Percentiles rank a stretch among this genome's conserved stretches.
Conservation (phyloP, 192 early-diverging fungal species). For the Bifiguratus adelaidae region DNA sequence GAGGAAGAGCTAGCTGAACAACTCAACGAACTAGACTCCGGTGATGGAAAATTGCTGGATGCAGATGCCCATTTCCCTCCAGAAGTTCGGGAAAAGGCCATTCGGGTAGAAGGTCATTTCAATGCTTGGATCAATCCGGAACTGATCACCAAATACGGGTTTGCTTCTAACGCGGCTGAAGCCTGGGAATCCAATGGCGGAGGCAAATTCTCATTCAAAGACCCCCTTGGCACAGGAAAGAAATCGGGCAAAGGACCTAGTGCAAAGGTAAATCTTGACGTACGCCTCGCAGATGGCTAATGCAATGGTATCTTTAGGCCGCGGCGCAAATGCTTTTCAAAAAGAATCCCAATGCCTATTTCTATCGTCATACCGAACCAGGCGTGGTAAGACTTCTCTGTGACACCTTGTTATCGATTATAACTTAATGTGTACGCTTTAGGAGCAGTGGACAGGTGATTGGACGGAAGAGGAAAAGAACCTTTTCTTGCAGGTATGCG, state of each 20-base stretch:
- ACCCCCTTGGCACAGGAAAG: constrained; percentile 44
- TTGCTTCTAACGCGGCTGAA: constrained; percentile 42
- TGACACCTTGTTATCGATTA: neutral
- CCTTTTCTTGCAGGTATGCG: constrained; percentile 40
- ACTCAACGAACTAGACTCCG: constrained; percentile 17
- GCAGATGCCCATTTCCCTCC: constrained; percentile 46
- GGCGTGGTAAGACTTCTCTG: constrained; percentile 29
- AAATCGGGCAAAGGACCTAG: constrained; percentile 2
- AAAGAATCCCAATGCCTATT: constrained; percentile 70
- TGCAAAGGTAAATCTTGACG: constrained; percentile 7
- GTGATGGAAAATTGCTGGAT: constrained; percentile 26
- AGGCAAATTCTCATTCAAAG: constrained; percentile 57
- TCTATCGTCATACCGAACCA: constrained; percentile 68
- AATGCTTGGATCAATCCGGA: constrained; percentile 46
- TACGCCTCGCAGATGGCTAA: neutral
- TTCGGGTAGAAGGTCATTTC: constrained; percentile 51
- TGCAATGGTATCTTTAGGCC: constrained; percentile 15
- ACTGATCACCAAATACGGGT: constrained; percentile 43
- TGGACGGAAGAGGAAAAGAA: constrained; percentile 55
- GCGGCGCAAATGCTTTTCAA: constrained; percentile 53
- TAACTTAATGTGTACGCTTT: constrained; percentile 1
- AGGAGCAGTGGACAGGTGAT: constrained; percentile 64
- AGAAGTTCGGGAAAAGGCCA: constrained; percentile 30
- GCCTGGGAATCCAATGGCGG: constrained; percentile 72
- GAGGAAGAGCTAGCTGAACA: constrained; percentile 12